These are phyloP conservation scores for Leishmania lainsoni DNA, from an alignment of 208 protist genomes.

Conservation along the genomic window DNA sequence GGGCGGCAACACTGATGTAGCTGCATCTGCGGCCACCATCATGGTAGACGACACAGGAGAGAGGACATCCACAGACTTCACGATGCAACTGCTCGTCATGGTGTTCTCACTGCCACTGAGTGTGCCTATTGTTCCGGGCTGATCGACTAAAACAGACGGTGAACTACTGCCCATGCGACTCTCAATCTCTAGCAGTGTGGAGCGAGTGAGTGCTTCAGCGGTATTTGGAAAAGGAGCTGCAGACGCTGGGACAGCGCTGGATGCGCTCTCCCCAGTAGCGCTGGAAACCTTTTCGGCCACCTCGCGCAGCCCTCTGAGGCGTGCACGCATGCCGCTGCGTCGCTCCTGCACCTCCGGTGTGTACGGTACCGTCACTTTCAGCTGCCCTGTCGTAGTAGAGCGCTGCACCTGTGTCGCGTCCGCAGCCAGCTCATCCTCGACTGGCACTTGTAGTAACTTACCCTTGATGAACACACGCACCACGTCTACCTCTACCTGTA, in stretches of 20 bases:
- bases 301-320: constrained; percentile 6
- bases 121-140: not conserved
- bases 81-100: not conserved
- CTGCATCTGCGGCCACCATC: not conserved
- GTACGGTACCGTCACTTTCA: constrained; percentile 84
- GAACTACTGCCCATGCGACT: constrained; percentile 6
- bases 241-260: not conserved
- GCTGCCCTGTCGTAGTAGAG: constrained; percentile 72
- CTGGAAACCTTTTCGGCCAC: not conserved
- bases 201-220: not conserved
- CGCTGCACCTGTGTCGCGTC: constrained; percentile 73
- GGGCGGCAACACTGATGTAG: not conserved
- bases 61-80: constrained; percentile 6
- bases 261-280: not conserved
- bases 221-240: not conserved
- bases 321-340: constrained; percentile 13
- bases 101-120: not conserved
- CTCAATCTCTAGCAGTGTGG: constrained; percentile 29
- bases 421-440: constrained; percentile 82
- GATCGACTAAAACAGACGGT: not conserved
- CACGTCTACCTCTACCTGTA: constrained; percentile 93
- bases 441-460: constrained; percentile 92
- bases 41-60: not conserved
- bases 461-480: constrained; percentile 92
- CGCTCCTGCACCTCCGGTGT: constrained; percentile 47